These are phyloP conservation scores for Dillenia suffruticosa DNA, from an alignment of 164 flowering plant genomes.

Conservation along the genomic window DNA sequence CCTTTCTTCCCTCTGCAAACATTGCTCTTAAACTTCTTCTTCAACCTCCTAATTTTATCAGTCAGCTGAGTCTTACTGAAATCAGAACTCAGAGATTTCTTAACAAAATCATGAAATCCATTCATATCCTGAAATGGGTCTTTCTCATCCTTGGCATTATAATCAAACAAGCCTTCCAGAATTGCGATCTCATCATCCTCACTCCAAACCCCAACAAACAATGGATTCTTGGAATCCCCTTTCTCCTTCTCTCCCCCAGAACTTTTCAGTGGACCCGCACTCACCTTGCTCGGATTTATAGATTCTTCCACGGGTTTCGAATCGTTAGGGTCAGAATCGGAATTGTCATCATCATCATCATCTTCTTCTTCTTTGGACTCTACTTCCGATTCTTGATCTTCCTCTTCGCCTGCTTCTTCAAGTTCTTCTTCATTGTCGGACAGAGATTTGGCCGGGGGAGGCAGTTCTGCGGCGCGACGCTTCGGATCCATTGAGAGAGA, in stretches of 20 bases:
- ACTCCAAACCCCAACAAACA: constrained; percentile 28
- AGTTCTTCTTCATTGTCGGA: constrained; percentile 13
- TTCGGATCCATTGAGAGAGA: no score
- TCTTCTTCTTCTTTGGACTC: constrained; percentile 6
- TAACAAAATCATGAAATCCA: constrained; percentile 28
- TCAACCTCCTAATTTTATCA: constrained; percentile 40
- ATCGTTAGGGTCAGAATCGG: constrained; percentile 14
- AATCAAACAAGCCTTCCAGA: constrained; percentile 38
- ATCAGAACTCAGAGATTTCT: constrained; percentile 17
- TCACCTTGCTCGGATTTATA: no score
- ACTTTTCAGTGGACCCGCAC: no score
- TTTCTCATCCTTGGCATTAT: constrained; percentile 16
- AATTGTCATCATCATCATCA: constrained; percentile 10
- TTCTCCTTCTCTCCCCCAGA: no score
- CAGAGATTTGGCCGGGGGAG: constrained; percentile 21
- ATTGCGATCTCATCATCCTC: constrained; percentile 43
- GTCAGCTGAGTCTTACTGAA: constrained; percentile 23
- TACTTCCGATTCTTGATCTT: not conserved
- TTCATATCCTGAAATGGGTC: constrained; percentile 19
- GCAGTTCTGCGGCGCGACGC: no score
- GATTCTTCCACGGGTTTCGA: not conserved
- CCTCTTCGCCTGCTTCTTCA: constrained; percentile 2
- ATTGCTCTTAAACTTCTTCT: constrained; percentile 27
- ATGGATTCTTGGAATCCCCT: no score
- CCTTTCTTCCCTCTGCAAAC: no score